These are phyloP conservation scores for Neurospora sp. DNA, from an alignment of 2,329 filamentous ascomycete species.

Conservation along the genomic window DNA sequence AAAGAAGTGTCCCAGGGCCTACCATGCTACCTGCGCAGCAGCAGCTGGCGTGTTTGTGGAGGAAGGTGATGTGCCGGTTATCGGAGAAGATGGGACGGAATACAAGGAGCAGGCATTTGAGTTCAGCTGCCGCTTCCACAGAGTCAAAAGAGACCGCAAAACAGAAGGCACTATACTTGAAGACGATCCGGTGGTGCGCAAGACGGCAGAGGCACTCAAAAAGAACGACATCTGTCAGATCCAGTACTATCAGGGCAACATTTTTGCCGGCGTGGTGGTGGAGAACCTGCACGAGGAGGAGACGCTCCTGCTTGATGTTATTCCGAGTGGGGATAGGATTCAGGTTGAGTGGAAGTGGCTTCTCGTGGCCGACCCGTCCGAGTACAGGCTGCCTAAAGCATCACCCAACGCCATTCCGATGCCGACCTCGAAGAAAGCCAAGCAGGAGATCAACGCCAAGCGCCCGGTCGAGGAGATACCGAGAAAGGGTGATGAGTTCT, in stretches of 20 bases:
- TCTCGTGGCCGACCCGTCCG: conserved; percentile 59
- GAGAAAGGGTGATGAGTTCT: conserved; percentile 56
- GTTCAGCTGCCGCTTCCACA: conserved; percentile 90
- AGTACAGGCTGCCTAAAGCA: conserved; percentile 64
- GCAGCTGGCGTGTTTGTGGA: conserved; percentile 89
- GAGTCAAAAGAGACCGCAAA: conserved; percentile 75
- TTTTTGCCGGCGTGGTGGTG: conserved; percentile 81
- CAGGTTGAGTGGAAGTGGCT: conserved; percentile 84
- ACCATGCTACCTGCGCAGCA: conserved; percentile 90
- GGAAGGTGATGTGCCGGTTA: conserved; percentile 74
- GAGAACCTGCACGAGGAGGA: conserved; percentile 73
- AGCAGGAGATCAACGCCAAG: conserved; percentile 59
- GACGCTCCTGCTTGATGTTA: conserved; percentile 67
- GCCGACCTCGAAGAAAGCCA: conserved; percentile 51
- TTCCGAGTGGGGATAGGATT: conserved; percentile 72
- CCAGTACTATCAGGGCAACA: conserved; percentile 74
- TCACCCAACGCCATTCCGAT: conserved; percentile 64
- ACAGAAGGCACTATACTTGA: conserved; percentile 61
- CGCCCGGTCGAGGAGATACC: conserved; percentile 52
- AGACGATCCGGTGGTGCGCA: conserved; percentile 55
- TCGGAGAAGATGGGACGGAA: conserved; percentile 81
- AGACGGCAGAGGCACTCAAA: conserved; percentile 59
- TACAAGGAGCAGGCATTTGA: conserved; percentile 89
- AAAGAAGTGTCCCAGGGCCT: conserved; percentile 86
- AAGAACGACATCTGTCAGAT: conserved; percentile 75